Evolutionary conservation across 768 basidiomycete genomes (phyloP).

Genomic region (Leucocoprinus birnbaumii): DNA sequence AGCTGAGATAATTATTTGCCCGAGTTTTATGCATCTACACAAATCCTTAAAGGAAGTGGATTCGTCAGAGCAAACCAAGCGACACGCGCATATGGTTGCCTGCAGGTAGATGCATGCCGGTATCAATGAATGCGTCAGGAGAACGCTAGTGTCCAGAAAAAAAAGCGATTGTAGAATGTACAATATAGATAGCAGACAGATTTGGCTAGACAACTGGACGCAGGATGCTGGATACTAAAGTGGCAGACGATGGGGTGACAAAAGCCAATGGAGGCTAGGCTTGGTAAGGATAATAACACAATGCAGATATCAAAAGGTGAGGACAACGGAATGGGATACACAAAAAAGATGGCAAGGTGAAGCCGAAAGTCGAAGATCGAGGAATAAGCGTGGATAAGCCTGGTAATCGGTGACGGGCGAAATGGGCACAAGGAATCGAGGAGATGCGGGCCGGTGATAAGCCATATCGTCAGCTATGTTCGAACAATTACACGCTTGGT

Average conservation of each 20-base stretch:
- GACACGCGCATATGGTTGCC: constrained; percentile 10
- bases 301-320: constrained; percentile 9
- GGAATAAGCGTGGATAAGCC: not conserved
- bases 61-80: constrained; percentile 5
- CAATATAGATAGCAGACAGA: constrained; percentile 6
- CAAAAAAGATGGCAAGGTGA: constrained; percentile 6
- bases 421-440: not conserved
- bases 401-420: not conserved
- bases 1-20: constrained; percentile 7
- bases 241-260: constrained; percentile 3
- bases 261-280: not conserved
- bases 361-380: constrained; percentile 1
- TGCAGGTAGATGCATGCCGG: constrained; percentile 11
- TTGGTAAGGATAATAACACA: constrained; percentile 3
- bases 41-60: constrained; percentile 9
- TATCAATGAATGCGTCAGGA: not conserved
- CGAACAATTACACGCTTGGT: constrained; percentile 69
- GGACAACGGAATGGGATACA: constrained; percentile 3
- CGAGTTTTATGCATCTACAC: constrained; percentile 5
- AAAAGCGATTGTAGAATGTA: constrained; percentile 4
- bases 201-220: not conserved
- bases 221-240: not conserved
- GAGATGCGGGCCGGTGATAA: constrained; percentile 6
- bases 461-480: constrained; percentile 22
- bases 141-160: not conserved